Evolutionary conservation across 495 filamentous ascomycete species (phyloP).

Genomic region (Penicillium chermesinum): DNA sequence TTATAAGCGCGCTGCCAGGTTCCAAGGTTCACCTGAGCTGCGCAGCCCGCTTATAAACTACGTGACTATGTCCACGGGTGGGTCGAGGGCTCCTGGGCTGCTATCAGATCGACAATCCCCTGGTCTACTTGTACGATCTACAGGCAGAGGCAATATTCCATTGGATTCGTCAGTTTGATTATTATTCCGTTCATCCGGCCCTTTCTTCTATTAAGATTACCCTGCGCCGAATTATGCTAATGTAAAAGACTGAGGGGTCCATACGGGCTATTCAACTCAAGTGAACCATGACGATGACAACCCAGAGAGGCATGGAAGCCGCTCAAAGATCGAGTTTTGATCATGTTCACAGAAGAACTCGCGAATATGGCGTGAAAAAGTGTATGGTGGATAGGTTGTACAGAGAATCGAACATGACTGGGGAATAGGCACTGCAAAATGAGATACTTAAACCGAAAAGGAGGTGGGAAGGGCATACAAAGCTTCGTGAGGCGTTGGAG

Average conservation of each 20-base stretch:
- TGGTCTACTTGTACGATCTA: too few species aligned
- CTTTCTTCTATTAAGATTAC: neutral
- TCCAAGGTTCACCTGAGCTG: too few species aligned
- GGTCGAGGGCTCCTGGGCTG: too few species aligned
- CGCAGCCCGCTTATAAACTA: too few species aligned
- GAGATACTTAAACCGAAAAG: neutral
- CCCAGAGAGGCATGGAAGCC: conserved; percentile 2
- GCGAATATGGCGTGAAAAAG: conserved; percentile 19
- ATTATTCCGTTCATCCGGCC: neutral
- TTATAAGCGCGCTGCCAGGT: too few species aligned
- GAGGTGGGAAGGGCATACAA: neutral
- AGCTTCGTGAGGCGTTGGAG: neutral
- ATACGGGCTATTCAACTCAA: too few species aligned
- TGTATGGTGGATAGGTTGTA: conserved; percentile 17
- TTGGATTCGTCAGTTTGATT: neutral
- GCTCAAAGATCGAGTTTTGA: neutral
- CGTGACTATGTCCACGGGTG: too few species aligned
- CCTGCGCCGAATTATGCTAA: neutral
- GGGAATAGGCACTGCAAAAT: neutral
- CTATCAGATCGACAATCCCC: too few species aligned
- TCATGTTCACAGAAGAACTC: neutral
- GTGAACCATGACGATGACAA: conserved; percentile 24
- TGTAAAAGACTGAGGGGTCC: too few species aligned
- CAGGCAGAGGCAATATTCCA: too few species aligned
- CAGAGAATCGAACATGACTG: conserved; percentile 21